Conservation (phyloP, 495 filamentous ascomycete genomes). For the Aspergillus taichungensis region DNA sequence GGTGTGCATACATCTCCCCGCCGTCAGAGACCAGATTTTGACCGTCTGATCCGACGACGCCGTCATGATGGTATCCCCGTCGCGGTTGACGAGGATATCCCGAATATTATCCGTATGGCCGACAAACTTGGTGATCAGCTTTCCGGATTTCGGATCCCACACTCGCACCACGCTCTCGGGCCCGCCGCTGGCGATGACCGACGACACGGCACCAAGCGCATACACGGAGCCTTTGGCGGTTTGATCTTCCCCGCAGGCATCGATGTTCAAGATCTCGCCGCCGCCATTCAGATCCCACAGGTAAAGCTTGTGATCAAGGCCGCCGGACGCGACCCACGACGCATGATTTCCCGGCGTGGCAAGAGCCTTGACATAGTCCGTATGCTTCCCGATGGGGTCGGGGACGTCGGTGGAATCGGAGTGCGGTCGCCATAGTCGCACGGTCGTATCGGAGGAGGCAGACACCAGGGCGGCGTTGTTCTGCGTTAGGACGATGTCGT, state of each 20-base stretch:
- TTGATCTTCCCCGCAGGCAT: conserved; percentile 67
- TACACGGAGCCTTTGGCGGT: conserved; percentile 93
- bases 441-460: conserved; percentile 89
- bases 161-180: conserved; percentile 88
- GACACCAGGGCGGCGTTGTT: conserved; percentile 80
- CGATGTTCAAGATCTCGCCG: conserved; percentile 77
- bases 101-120: conserved; percentile 97
- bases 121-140: conserved; percentile 89
- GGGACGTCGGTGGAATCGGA: conserved; percentile 58
- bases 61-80: conserved; percentile 84
- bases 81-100: conserved; percentile 78
- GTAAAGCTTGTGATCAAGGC: conserved; percentile 82
- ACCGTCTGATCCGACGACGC: conserved; percentile 94
- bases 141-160: conserved; percentile 87
- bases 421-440: conserved; percentile 90
- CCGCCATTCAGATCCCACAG: conserved; percentile 88
- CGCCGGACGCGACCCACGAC: conserved; percentile 93
- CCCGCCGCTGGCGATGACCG: conserved; percentile 82
- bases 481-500: conserved; percentile 83
- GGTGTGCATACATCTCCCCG: conserved; percentile 92
- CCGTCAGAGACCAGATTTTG: conserved; percentile 94
- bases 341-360: conserved; percentile 63
- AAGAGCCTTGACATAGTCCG: conserved; percentile 91
- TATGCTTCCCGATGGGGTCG: conserved; percentile 81
- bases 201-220: conserved; percentile 65